phyloP scores from a whole-genome alignment of 169 alveolate genomes.

The Cryptosporidium viatorum region DNA sequence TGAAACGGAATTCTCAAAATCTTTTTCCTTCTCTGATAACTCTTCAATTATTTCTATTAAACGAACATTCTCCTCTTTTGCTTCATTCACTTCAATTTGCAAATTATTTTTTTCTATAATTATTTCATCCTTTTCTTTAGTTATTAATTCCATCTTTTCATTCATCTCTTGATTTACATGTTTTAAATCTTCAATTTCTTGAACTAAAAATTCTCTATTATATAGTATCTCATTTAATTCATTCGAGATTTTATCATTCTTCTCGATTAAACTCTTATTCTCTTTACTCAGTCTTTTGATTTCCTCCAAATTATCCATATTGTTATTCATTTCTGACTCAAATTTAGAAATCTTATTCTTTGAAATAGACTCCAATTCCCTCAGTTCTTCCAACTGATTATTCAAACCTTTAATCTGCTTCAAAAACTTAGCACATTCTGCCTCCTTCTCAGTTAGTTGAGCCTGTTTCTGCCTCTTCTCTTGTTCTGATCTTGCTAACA shows the following conservation, averaged over 20 bases:
- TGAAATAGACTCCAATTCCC: neutral
- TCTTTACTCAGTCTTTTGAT: constrained; percentile 5
- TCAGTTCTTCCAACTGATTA: constrained; percentile 33
- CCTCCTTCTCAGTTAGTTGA: constrained; percentile 55
- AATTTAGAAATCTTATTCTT: neutral
- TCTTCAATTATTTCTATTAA: neutral
- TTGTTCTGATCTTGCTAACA: constrained; percentile 38
- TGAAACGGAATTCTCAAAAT: neutral
- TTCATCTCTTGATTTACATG: neutral
- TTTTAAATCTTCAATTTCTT: constrained; percentile 2
- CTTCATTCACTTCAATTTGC: neutral
- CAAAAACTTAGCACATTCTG: constrained; percentile 18
- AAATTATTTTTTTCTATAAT: neutral
- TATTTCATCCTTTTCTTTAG: constrained; percentile 6
- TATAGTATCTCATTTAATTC: constrained; percentile 6
- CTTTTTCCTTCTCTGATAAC: neutral
- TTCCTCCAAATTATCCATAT: neutral
- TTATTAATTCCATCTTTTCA: neutral
- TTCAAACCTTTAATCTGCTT: constrained; percentile 31
- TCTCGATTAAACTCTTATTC: neutral
- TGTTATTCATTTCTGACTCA: constrained; percentile 8
- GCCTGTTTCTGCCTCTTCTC: constrained; percentile 29
- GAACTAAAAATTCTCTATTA: neutral
- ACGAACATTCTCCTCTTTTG: neutral
- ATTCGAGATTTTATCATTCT: constrained; percentile 9